These are phyloP conservation scores for Sonneratia alba DNA, from an alignment of 345 rosid genomes.

Conservation along the genomic window DNA sequence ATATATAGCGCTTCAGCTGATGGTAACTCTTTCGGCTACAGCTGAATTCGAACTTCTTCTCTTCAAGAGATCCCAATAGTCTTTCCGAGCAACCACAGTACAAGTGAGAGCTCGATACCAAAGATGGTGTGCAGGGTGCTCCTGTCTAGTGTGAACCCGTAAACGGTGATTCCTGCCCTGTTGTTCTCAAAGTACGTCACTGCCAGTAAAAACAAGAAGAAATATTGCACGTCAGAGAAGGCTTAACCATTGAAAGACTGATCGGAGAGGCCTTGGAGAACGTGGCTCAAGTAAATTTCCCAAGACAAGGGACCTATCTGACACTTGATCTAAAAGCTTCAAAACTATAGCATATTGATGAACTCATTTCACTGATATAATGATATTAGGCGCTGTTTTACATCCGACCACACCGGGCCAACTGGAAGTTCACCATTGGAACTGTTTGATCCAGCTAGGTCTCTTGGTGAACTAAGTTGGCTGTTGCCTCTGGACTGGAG, in stretches of 20 bases:
- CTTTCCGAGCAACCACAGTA: conserved; percentile 85
- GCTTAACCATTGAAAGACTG: not conserved
- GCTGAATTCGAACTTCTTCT: too few species aligned
- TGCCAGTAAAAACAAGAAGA: conserved; percentile 19
- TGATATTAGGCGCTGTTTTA: too few species aligned
- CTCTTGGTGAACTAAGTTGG: too few species aligned
- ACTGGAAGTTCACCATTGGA: too few species aligned
- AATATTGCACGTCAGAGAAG: too few species aligned
- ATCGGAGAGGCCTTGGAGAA: not conserved
- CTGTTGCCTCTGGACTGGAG: too few species aligned
- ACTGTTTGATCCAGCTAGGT: too few species aligned
- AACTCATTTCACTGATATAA: too few species aligned
- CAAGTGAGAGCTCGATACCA: conserved; percentile 75
- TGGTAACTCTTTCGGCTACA: not conserved
- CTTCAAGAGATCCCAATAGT: conserved; percentile 59
- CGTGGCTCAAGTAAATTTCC: not conserved
- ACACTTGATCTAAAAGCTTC: not conserved
- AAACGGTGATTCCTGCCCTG: conserved; percentile 75
- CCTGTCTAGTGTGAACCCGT: conserved; percentile 71
- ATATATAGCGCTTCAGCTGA: not conserved
- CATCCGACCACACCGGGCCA: too few species aligned
- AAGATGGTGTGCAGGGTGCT: conserved; percentile 76
- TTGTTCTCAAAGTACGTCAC: conserved; percentile 93
- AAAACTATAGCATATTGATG: too few species aligned
- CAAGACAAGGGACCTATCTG: not conserved